phyloP scores from a whole-genome alignment of 2,329 filamentous ascomycete genomes.

The Botrytis hyacinthi region DNA sequence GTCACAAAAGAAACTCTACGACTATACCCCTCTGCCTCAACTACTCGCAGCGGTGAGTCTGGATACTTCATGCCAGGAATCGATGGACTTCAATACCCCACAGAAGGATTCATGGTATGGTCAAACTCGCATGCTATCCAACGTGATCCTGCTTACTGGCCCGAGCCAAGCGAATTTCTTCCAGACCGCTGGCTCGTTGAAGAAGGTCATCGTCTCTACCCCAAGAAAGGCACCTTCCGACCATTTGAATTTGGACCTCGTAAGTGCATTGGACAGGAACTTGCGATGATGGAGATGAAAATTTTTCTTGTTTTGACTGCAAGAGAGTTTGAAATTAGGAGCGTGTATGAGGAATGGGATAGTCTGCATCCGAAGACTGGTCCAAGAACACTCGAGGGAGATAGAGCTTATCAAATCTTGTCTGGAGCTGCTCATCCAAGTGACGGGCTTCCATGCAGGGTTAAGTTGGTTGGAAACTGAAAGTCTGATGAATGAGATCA shows the following conservation, averaged over 20 bases:
- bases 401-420: background rate
- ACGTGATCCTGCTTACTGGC: background rate
- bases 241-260: background rate
- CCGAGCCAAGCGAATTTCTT: background rate
- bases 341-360: background rate
- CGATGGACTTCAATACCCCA: background rate
- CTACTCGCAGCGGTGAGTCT: background rate
- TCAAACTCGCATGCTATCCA: background rate
- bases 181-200: slow-evolving; percentile 10
- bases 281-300: background rate
- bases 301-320: background rate
- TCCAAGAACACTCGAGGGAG: background rate
- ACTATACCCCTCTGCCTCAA: slow-evolving; percentile 21
- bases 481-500: background rate
- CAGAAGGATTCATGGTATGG: background rate
- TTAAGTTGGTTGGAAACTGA: background rate
- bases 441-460: background rate
- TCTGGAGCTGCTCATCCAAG: slow-evolving; percentile 1
- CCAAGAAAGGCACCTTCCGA: background rate
- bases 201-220: background rate
- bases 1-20: slow-evolving; percentile 27
- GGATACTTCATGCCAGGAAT: background rate
- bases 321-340: background rate
- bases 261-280: background rate
- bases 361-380: background rate